Evolutionary conservation across 139 green algal species (phyloP), one percentile per base, ranked within the genome.

Genomic region (Zygnema circumcarinatum): DNA sequence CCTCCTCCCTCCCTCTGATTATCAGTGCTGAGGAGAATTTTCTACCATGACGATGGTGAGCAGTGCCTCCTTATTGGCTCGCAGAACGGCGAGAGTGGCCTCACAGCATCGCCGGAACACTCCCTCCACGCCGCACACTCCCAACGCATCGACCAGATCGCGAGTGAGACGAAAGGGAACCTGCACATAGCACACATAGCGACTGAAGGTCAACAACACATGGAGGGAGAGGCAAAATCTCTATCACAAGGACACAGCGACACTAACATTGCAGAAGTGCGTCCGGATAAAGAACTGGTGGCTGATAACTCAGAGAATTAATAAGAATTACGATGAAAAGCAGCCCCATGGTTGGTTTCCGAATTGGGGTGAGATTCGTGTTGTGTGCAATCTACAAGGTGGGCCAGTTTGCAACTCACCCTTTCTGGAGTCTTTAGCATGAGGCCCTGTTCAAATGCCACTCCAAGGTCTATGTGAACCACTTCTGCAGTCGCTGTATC

Each of bases 391-490:
- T n/a, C n/a, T n/a, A n/a, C n/a, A n/a, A n/a, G n/a, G n/a, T n/a
- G n/a, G n/a, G n/a, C n/a, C n/a, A n/a, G n/a, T n/a, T n/a, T 72
- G 54, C 35, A 7, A 81, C 76, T 42, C 52, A 90, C 95, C 36
- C 93, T 83, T 93, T 99, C 97, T 1, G 96, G 96, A 0, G 95
- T 98, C 56, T 92, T 94, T 20, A 99, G 93, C 67, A 91, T 68
- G 81, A 83, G 33, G 32, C 95, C 96, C 88, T 98, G 96, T 90
- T 99, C 97, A 89, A 99, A 99, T 0, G 97, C 97, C 1, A 99
- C 94, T 39, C 97, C 97, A 67, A 99, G 94, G 93, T 99, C 97
- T 40, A 99, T 99, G 93, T 99, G 97, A 86, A 98, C 93, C 67
- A 99, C 84, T 87, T 97, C 95, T 1, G 95, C 96, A 16, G 93